Percentiles rank a stretch among this genome's conserved stretches.
These are phyloP conservation scores for Penicillium sp. DNA, from an alignment of 2,329 filamentous ascomycete genomes.

Conservation along the genomic window DNA sequence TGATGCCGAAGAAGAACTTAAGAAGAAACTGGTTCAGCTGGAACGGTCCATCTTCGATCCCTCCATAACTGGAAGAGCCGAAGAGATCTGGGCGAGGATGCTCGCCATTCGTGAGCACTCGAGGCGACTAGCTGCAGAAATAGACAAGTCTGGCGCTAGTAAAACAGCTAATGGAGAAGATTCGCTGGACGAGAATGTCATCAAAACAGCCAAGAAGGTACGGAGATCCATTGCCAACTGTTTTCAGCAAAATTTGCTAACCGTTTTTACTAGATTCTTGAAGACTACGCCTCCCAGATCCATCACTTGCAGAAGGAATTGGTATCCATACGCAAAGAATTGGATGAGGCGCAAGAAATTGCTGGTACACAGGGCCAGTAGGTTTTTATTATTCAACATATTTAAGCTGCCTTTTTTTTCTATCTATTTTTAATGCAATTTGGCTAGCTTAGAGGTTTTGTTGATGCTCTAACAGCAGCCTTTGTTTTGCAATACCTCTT, in stretches of 20 bases:
- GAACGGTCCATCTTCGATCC: conserved; percentile 59
- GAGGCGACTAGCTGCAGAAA: conserved; percentile 56
- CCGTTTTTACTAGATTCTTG: conserved; percentile 40
- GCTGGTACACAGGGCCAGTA: conserved; percentile 21
- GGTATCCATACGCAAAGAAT: conserved; percentile 56
- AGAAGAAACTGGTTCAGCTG: conserved; percentile 57
- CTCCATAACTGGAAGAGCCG: conserved; percentile 55
- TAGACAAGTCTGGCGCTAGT: conserved; percentile 50
- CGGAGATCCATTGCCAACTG: conserved; percentile 12
- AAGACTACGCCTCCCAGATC: conserved; percentile 49
- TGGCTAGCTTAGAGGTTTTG: conserved; percentile 8
- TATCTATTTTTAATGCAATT: conserved; percentile 1
- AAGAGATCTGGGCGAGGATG: conserved; percentile 67
- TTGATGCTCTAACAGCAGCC: not conserved
- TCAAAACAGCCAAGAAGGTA: conserved; percentile 60
- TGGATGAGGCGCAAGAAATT: conserved; percentile 51
- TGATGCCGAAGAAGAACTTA: conserved; percentile 59
- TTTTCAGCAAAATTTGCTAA: not conserved
- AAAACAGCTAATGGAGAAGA: conserved; percentile 38
- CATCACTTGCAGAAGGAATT: conserved; percentile 60
- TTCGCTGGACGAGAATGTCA: conserved; percentile 54
- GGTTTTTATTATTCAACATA: not conserved
- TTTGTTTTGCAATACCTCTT: not conserved
- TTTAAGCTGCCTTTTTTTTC: not conserved
- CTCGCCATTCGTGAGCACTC: conserved; percentile 58